These are phyloP conservation scores for Amoeboaphelidium protococcarum DNA, from an alignment of 371 early-diverging fungal genomes.

Conservation along the genomic window DNA sequence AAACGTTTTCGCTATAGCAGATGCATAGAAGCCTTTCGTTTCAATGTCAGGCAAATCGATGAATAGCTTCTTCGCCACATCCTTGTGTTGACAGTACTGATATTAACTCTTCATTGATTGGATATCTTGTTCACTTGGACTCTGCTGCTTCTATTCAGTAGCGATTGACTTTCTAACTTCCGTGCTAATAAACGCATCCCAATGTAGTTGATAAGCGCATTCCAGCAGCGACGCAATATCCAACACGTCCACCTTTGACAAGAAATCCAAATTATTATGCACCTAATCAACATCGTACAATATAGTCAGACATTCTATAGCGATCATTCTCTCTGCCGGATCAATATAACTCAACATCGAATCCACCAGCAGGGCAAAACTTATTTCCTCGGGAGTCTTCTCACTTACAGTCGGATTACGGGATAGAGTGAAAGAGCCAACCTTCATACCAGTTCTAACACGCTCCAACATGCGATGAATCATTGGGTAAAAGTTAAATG, in stretches of 20 bases:
- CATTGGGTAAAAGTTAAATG: conserved; percentile 41
- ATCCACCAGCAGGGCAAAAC: conserved; percentile 41
- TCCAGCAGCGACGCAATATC: not conserved
- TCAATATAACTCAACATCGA: conserved; percentile 38
- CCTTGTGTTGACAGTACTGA: not conserved
- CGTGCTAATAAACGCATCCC: not conserved
- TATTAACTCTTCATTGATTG: not conserved
- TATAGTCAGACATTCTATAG: conserved; percentile 36
- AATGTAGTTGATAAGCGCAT: not conserved
- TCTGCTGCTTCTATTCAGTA: too few relatives aligned
- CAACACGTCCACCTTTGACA: too few relatives aligned
- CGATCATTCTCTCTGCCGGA: conserved; percentile 59
- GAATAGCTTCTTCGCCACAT: not conserved
- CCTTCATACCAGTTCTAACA: conserved; percentile 12
- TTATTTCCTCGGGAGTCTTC: conserved; percentile 49
- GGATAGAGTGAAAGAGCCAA: conserved; percentile 27
- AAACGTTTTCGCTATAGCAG: too few relatives aligned
- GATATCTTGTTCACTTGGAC: too few relatives aligned
- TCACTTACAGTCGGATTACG: conserved; percentile 58
- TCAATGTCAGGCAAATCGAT: not conserved
- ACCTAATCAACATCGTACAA: conserved; percentile 7
- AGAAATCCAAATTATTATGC: too few relatives aligned
- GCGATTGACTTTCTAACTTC: not conserved
- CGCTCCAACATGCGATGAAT: conserved; percentile 40
- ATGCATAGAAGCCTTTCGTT: too few relatives aligned